Conservation (phyloP, 2,329 filamentous ascomycete genomes). For the Hypoxylon sp. region DNA sequence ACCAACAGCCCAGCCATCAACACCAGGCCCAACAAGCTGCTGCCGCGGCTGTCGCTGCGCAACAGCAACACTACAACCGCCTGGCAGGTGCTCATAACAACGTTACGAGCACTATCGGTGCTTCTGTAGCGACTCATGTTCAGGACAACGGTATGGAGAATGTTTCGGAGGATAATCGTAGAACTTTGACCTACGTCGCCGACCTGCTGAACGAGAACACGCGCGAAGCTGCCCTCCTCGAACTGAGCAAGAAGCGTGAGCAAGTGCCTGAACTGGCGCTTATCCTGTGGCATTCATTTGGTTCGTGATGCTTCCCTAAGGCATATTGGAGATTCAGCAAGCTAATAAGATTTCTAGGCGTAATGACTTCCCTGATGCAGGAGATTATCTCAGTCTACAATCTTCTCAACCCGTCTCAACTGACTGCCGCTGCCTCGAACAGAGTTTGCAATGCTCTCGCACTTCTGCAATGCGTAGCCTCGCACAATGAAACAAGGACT, state of each 20-base stretch:
- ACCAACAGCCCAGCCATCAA: slow-evolving; percentile 72
- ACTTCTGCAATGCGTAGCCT: slow-evolving; percentile 95
- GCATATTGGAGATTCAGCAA: slow-evolving; percentile 9
- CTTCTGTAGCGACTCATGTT: slow-evolving; percentile 62
- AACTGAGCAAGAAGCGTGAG: slow-evolving; percentile 98
- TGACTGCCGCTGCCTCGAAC: slow-evolving; percentile 97
- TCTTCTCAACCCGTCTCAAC: slow-evolving; percentile 93
- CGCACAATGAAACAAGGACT: slow-evolving; percentile 94
- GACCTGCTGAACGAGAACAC: slow-evolving; percentile 89
- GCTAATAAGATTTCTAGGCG: slow-evolving; percentile 67
- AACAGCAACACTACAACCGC: slow-evolving; percentile 77
- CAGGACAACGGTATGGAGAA: slow-evolving; percentile 72
- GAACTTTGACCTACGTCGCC: slow-evolving; percentile 92
- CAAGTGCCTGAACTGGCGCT: slow-evolving; percentile 96
- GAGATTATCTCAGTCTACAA: slow-evolving; percentile 99
- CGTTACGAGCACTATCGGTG: slow-evolving; percentile 51
- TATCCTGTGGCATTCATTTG: slow-evolving; percentile 98
- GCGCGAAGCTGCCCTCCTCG: slow-evolving; percentile 89
- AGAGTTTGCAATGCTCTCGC: slow-evolving; percentile 97
- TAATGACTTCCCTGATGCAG: slow-evolving; percentile 97
- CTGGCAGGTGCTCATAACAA: slow-evolving; percentile 75
- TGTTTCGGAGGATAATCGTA: slow-evolving; percentile 88
- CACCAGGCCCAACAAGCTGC: slow-evolving; percentile 67
- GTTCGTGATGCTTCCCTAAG: slow-evolving; percentile 64
- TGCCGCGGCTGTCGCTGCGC: slow-evolving; percentile 66